Percentiles rank a stretch among this genome's conserved stretches.
Conservation (phyloP, 805 yeast genomes). For the Komagataella pastoris region DNA sequence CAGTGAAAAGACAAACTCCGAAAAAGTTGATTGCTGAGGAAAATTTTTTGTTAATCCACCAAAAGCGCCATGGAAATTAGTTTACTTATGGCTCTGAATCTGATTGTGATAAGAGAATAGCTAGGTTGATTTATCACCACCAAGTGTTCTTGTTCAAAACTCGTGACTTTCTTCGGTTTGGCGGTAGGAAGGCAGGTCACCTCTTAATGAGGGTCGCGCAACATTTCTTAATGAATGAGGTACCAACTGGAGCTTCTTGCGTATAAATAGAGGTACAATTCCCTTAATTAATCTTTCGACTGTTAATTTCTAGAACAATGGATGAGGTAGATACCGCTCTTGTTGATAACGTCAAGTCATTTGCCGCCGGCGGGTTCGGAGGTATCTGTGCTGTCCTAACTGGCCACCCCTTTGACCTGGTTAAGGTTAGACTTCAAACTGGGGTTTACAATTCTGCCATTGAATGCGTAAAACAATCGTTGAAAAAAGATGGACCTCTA, state of each 20-base stretch:
- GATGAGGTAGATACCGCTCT: constrained; percentile 32
- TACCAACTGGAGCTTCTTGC: background rate
- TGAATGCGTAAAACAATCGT: constrained; percentile 56
- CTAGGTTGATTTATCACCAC: background rate
- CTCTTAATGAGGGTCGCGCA: background rate
- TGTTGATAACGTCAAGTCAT: constrained; percentile 74
- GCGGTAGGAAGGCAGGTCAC: background rate
- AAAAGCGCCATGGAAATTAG: too few relatives aligned
- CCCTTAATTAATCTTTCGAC: background rate
- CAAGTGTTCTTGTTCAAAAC: background rate
- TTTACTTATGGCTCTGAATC: too few relatives aligned
- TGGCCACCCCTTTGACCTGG: constrained; percentile 93
- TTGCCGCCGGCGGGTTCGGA: constrained; percentile 91
- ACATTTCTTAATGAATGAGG: background rate
- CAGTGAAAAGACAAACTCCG: background rate
- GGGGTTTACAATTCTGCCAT: constrained; percentile 49
- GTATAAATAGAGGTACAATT: background rate
- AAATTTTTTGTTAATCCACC: too few relatives aligned
- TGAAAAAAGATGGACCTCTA: constrained; percentile 57
- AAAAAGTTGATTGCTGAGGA: background rate
- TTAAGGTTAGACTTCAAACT: constrained; percentile 86
- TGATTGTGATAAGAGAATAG: too few relatives aligned
- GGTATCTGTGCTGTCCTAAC: constrained; percentile 92
- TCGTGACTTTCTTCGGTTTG: background rate
- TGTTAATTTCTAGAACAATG: constrained; percentile 11